These are phyloP conservation scores for Acidiella bohemica DNA, from an alignment of 495 filamentous ascomycete species.

Conservation along the genomic window DNA sequence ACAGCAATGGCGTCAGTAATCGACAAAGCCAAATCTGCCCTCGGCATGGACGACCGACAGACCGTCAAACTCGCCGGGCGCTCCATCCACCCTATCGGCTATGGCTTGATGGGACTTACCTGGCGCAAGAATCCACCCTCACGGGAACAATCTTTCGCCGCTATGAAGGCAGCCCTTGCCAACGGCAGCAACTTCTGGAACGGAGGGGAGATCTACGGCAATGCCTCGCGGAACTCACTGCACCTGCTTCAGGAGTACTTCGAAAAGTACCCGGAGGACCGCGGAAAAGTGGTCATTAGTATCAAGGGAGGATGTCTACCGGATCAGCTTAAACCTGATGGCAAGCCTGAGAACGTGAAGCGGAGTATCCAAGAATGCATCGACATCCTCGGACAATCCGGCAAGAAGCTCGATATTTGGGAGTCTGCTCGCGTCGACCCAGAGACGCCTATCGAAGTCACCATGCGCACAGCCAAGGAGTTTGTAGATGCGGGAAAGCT, in stretches of 20 bases:
- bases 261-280: conserved; percentile 52
- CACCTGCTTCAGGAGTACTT: conserved; percentile 53
- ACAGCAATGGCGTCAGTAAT: conserved; percentile 11
- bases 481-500: conserved; percentile 66
- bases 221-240: conserved; percentile 52
- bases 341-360: conserved; percentile 48
- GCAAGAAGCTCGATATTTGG: conserved; percentile 73
- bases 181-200: conserved; percentile 67
- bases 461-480: conserved; percentile 38
- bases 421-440: conserved; percentile 62
- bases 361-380: conserved; percentile 56
- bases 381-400: conserved; percentile 44
- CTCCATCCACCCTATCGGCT: conserved; percentile 25
- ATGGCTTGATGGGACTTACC: conserved; percentile 46
- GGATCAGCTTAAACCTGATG: conserved; percentile 35
- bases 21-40: conserved; percentile 13
- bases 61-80: conserved; percentile 19
- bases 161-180: conserved; percentile 52
- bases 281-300: conserved; percentile 47
- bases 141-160: conserved; percentile 50
- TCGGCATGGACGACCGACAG: conserved; percentile 2
- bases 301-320: conserved; percentile 48
- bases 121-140: conserved; percentile 49
- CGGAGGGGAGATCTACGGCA: conserved; percentile 68
- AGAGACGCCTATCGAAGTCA: conserved; percentile 45